Evolutionary conservation across 2,329 filamentous ascomycete species (phyloP), one percentile per base, ranked within the genome.

Genomic region (Colletotrichum lindemuthianum): DNA sequence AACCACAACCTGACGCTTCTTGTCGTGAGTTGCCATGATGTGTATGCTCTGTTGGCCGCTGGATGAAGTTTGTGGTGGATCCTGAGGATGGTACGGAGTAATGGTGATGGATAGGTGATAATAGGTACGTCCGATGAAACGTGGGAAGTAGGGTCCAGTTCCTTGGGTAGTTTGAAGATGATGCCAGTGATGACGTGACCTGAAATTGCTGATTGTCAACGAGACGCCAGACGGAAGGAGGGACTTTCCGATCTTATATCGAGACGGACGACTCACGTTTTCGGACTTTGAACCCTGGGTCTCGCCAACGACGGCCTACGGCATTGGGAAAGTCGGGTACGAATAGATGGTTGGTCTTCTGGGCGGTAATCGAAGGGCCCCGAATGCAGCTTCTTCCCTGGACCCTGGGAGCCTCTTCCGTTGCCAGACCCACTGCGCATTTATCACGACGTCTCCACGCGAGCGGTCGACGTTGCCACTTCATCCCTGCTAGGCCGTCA

Each of bases 1-100:
- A n/a, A 71, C 69, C 54, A 71, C 61, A 52, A 71, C 54, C 24
- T 67, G 60, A 8, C 36, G 57, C 6, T 65, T 61, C 8, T 33
- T 15, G 10, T 65, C 51, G 16, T 40, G 8, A 32, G 41, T 32
- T 8, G 58, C 40, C 61, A 65, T 65, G 34, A 8, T 9, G 13
- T 59, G n/a, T 11, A 36, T 15, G 11, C 12, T n/a, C 11, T 34
- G 32, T 33, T 50, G 34, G 43, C 47, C 11, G 37, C 8, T 37
- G 16, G 33, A 47, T 56, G 55, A 32, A 13, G 9, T 43, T 13
- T 1, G 13, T 1, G 13, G 45, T 34, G 24, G 36, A 13, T 39
- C 5, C 7, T 8, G 12, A 8, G 32, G 24, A 47, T 39, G 36
- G 24, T 24, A 24, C 24, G 24, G 24, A 24, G 24, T 24, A 24